A percentile compares a stretch with the other conserved stretches of the same genome.
Evolutionary conservation across 2,329 filamentous ascomycete genomes (phyloP).

Genomic region (Neoascochyta sp.): DNA sequence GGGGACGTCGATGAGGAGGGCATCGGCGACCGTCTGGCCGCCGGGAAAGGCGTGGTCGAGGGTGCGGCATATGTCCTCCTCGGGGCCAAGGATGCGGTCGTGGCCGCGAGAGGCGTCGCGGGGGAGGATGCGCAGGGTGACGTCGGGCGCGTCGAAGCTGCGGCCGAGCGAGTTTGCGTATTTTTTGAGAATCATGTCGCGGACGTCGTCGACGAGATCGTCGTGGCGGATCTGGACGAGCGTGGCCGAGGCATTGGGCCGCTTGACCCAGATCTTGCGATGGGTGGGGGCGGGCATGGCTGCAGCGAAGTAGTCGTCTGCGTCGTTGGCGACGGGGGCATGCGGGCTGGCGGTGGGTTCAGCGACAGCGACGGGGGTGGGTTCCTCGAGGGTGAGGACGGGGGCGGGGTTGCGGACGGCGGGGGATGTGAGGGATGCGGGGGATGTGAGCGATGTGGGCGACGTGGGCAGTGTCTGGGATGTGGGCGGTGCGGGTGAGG

Average conservation of each 20-base stretch:
- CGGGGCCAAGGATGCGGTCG: constrained; percentile 74
- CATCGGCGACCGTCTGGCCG: constrained; percentile 84
- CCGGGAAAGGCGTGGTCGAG: constrained; percentile 81
- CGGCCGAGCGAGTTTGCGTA: constrained; percentile 89
- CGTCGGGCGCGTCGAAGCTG: constrained; percentile 85
- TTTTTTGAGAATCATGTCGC: constrained; percentile 87
- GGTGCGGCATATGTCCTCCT: constrained; percentile 75
- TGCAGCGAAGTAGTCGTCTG: constrained; percentile 42
- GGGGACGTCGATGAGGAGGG: constrained; percentile 84
- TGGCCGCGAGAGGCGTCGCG: constrained; percentile 54
- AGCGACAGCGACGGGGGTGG: constrained; percentile 24
- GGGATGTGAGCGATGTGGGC: too few species aligned
- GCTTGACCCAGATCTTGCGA: constrained; percentile 92
- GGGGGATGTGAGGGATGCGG: too few species aligned
- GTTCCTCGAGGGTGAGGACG: constrained; percentile 31
- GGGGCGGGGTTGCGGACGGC: constrained; percentile 18
- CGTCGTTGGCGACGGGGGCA: constrained; percentile 15
- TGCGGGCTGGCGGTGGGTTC: constrained; percentile 14
- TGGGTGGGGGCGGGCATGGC: constrained; percentile 38
- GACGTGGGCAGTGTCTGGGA: constrained; percentile 7
- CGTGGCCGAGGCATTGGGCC: constrained; percentile 80
- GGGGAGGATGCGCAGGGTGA: constrained; percentile 73
- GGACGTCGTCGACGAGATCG: constrained; percentile 89
- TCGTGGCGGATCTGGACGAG: constrained; percentile 81
- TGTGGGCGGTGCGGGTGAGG: constrained; percentile 11